Evolutionary conservation across 345 rosid species (phyloP).

Genomic region (Salix exigua): DNA sequence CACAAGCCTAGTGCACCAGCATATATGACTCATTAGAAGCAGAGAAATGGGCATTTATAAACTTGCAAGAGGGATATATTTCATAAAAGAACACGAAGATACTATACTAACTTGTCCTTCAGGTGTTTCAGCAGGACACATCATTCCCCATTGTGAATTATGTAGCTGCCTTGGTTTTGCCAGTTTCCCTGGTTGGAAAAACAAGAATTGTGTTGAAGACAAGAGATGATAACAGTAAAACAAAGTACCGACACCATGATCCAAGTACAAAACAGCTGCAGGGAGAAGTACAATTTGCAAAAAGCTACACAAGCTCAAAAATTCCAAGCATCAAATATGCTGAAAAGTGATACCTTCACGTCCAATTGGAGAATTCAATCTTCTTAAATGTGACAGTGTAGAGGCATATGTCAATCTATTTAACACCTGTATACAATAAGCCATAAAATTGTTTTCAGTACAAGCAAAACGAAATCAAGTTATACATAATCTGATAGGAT

Average conservation of each 20-base stretch:
- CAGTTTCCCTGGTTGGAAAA: conserved; percentile 67
- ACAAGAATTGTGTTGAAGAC: conserved; percentile 10
- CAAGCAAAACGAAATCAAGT: neutral
- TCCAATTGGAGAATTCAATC: conserved; percentile 95
- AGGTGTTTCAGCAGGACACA: conserved; percentile 99
- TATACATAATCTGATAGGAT: neutral
- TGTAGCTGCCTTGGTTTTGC: conserved; percentile 98
- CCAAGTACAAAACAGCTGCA: neutral
- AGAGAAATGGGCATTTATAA: neutral
- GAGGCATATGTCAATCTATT: conserved; percentile 96
- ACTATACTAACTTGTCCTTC: conserved; percentile 82
- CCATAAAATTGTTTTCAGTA: neutral
- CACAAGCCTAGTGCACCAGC: conserved; percentile 68
- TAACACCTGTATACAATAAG: conserved; percentile 44
- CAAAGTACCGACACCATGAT: neutral
- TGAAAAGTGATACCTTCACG: conserved; percentile 69
- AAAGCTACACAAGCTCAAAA: neutral
- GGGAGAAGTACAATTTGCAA: conserved; percentile 10
- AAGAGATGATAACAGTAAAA: neutral
- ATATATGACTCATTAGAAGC: conserved; percentile 3
- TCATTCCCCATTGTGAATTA: conserved; percentile 99
- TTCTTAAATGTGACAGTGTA: conserved; percentile 88
- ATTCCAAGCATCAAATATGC: neutral
- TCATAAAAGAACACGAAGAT: neutral
- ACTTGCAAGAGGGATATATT: neutral